Conservation (phyloP, 2,329 filamentous ascomycete genomes). For the Fusarium heterosporum region DNA sequence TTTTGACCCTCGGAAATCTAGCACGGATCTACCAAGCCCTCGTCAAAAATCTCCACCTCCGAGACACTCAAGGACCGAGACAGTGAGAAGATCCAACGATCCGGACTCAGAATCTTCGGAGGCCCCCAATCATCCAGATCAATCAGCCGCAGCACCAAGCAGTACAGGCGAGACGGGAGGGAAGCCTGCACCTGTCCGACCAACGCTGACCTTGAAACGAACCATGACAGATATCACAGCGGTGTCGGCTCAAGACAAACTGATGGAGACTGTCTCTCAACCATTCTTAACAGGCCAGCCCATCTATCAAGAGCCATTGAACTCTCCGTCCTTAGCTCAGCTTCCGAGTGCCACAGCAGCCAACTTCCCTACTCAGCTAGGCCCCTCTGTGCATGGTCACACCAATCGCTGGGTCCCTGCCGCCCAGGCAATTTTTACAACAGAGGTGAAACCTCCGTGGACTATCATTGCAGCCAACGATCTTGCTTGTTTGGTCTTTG, state of each 20-base stretch:
- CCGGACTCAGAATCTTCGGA: slow-evolving; percentile 34
- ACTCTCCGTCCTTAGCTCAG: slow-evolving; percentile 57
- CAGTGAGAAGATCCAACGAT: slow-evolving; percentile 29
- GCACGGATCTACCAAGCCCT: slow-evolving; percentile 60
- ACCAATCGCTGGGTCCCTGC: slow-evolving; percentile 90
- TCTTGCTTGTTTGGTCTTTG: slow-evolving; percentile 95
- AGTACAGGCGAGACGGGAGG: slow-evolving; percentile 66
- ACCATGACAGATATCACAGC: slow-evolving; percentile 87
- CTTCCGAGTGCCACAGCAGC: slow-evolving; percentile 56
- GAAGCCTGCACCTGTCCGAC: slow-evolving; percentile 67
- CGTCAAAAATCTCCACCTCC: slow-evolving; percentile 52
- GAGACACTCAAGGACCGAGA: slow-evolving; percentile 35
- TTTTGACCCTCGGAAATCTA: slow-evolving; percentile 70
- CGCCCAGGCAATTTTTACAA: slow-evolving; percentile 97
- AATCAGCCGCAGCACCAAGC: slow-evolving; percentile 65
- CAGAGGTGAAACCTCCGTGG: slow-evolving; percentile 90
- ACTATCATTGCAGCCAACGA: slow-evolving; percentile 98
- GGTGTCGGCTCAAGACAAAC: slow-evolving; percentile 80
- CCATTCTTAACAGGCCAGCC: slow-evolving; percentile 72
- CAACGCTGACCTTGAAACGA: slow-evolving; percentile 76
- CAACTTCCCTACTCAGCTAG: slow-evolving; percentile 61
- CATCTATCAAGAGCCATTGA: slow-evolving; percentile 51
- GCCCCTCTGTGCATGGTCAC: slow-evolving; percentile 81
- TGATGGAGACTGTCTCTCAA: slow-evolving; percentile 86
- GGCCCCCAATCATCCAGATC: slow-evolving; percentile 55